A percentile compares a stretch with the other conserved stretches of the same genome.
phyloP scores from a whole-genome alignment of 176 grass and related monocot species.

The sorghum (Sorghum bicolor) region DNA sequence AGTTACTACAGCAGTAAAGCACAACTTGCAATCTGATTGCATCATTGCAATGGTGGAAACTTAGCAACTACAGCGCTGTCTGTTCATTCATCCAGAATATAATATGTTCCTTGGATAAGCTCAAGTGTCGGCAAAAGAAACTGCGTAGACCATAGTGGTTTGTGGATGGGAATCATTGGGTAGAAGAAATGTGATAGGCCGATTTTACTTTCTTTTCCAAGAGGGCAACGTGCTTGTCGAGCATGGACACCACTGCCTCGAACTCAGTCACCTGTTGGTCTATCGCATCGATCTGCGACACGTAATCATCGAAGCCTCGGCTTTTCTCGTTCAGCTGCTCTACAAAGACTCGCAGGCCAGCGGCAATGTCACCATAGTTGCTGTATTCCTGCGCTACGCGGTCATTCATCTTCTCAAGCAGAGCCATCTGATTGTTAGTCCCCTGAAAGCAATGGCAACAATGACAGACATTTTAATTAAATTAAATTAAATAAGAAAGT shows the following conservation, averaged over 20 bases:
- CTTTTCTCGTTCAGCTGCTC: slow-evolving; percentile 87
- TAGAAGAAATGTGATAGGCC: slow-evolving; percentile 37
- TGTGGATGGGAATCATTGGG: slow-evolving; percentile 17
- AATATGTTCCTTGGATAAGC: neutral
- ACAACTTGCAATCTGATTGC: slow-evolving; percentile 1
- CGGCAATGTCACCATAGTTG: slow-evolving; percentile 68
- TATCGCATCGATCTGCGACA: slow-evolving; percentile 66
- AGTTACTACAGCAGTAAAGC: slow-evolving; percentile 12
- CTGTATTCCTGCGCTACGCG: slow-evolving; percentile 69
- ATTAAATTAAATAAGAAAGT: neutral
- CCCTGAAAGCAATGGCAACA: slow-evolving; percentile 47
- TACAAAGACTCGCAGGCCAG: slow-evolving; percentile 86
- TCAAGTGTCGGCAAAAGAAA: neutral
- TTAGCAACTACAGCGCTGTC: neutral
- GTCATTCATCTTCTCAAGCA: slow-evolving; percentile 85
- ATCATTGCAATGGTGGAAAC: neutral
- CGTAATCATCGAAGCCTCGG: slow-evolving; percentile 60
- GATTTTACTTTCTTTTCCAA: slow-evolving; percentile 86
- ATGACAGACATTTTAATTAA: neutral
- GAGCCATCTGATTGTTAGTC: slow-evolving; percentile 65
- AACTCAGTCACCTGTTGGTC: slow-evolving; percentile 87
- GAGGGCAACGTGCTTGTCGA: slow-evolving; percentile 72
- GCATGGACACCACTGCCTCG: slow-evolving; percentile 85
- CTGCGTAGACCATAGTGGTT: neutral
- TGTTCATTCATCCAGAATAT: neutral